Evolutionary conservation across 805 yeast genomes (phyloP), one percentile per base, ranked within the genome.

Genomic region (Candida xiaguanensis): DNA sequence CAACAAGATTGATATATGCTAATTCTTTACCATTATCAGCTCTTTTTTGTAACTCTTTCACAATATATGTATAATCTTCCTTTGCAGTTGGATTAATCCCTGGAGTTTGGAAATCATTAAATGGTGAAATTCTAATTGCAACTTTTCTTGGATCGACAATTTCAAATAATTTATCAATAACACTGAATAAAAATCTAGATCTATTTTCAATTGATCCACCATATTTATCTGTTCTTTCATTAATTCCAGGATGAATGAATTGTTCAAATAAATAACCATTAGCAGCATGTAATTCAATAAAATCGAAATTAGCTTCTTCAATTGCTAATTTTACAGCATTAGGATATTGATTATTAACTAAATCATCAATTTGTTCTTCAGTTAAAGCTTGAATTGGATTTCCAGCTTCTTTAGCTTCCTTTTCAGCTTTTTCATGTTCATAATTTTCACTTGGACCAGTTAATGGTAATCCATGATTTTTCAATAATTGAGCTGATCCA

Each of bases 121-220:
- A 61, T 11, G 71, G 71, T 30, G 63, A 55, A 18, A 65, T 41
- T 42, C 69, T 52, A 19, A 64, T 51, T n/a, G 60, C 69, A 12
- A 64, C 36, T 36, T 48, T 60, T 9, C 34, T 38, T 9, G 49
- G 42, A n/a, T 48, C 45, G 9, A 66, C 63, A 6, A 54, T 51
- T 13, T 46, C 9, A 42, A 49, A 11, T 20, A 70, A 56, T 3
- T 70, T 70, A 39, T 69, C 74, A 14, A 61, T 28, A 7, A 63
- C 27, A 39, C 54, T 64, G 24, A 67, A 44, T 2, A 55, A 47
- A 30, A 67, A 57, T 45, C 62, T 55, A n/a, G 59, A 52, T 47
- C 74, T 55, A 40, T 67, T 67, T 40, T 66, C 73, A 38, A 67
- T 51, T 1, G 57, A 48, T 3, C 67, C 67, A 27, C 67, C 67